These are phyloP conservation scores for Trypanosoma melophagium DNA, from an alignment of 208 protist species.

Conservation along the genomic window DNA sequence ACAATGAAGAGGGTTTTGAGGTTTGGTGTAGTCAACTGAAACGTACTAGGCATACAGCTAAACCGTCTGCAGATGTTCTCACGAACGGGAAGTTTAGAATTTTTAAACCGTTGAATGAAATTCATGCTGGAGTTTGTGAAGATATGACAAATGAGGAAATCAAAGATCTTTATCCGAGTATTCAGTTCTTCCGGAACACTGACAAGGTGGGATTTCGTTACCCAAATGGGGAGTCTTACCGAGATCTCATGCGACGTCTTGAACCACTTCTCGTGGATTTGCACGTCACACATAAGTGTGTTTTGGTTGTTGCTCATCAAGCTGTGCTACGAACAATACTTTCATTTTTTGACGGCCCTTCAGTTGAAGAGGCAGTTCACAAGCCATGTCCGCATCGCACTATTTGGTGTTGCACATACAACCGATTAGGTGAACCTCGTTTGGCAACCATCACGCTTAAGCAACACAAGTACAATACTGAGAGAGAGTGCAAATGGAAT, in stretches of 20 bases:
- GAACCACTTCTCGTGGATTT: conserved; percentile 70
- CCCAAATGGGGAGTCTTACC: conserved; percentile 83
- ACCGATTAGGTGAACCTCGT: conserved; percentile 55
- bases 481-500: conserved; percentile 17
- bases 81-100: conserved; percentile 32
- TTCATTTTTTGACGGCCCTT: conserved; percentile 70
- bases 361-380: conserved; percentile 74
- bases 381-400: conserved; percentile 65
- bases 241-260: conserved; percentile 67
- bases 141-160: conserved; percentile 86
- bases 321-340: conserved; percentile 77
- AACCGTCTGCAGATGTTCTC: conserved; percentile 50
- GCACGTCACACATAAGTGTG: conserved; percentile 45
- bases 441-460: conserved; percentile 52
- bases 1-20: conserved; percentile 53
- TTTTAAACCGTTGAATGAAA: conserved; percentile 83
- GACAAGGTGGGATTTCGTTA: conserved; percentile 88
- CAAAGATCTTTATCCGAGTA: conserved; percentile 58
- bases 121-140: conserved; percentile 86
- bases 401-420: conserved; percentile 78
- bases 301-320: conserved; percentile 79
- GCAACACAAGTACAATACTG: conserved; percentile 23
- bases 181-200: conserved; percentile 61
- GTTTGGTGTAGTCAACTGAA: conserved; percentile 81
- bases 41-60: conserved; percentile 65